phyloP scores from a whole-genome alignment of 225 moss, liverwort and hornwort species.

The Marchantia polymorpha region DNA sequence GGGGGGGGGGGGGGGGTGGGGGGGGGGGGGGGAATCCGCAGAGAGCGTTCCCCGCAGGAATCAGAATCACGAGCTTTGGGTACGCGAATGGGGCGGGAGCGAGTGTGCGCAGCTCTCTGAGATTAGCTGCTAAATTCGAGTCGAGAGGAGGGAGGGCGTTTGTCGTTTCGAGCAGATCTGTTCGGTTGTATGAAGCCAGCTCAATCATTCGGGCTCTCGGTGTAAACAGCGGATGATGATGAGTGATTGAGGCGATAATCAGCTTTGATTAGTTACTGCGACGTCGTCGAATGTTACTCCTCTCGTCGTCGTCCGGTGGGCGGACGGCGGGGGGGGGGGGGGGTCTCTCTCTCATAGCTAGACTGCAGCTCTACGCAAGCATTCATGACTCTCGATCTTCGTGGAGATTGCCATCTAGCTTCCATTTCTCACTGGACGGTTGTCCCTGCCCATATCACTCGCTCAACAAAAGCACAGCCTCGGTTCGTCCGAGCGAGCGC shows the following conservation, averaged over 20 bases:
- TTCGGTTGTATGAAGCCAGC: background rate
- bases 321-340: too few relatives aligned
- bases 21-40: too few relatives aligned
- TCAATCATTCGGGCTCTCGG: background rate
- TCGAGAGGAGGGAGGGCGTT: background rate
- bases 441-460: background rate
- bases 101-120: background rate
- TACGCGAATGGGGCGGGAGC: too few relatives aligned
- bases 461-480: background rate
- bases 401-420: background rate
- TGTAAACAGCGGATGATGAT: background rate
- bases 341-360: too few relatives aligned
- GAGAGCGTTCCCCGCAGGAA: too few relatives aligned
- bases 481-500: background rate
- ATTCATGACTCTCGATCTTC: background rate
- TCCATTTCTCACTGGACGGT: conserved; percentile 4
- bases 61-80: too few relatives aligned
- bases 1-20: too few relatives aligned
- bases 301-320: too few relatives aligned
- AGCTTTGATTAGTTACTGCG: background rate
- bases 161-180: background rate
- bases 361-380: background rate
- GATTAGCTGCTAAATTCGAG: background rate
- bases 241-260: background rate
- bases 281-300: background rate